Evolutionary conservation across 2,329 filamentous ascomycete genomes (phyloP), one percentile per base, ranked within the genome.

Genomic region (Neoascochyta sp.): DNA sequence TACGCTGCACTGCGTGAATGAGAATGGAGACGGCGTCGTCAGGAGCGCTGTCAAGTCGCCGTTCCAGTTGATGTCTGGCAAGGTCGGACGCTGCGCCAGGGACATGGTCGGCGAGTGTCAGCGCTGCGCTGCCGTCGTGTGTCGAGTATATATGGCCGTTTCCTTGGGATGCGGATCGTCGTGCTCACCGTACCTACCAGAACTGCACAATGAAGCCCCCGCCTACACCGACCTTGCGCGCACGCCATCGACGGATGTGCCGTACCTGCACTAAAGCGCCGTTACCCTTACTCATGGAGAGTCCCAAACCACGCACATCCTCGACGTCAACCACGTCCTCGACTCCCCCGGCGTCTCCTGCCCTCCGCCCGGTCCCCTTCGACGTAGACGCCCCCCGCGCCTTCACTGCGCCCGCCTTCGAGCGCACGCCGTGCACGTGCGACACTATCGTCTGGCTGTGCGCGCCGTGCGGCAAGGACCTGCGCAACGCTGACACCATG

Each of bases 181-280:
- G 9, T 13, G 36, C 49, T 55, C 32, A 56, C 32, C 20, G 5
- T 23, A 9, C n/a, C n/a, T n/a, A 7, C 1, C 60, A 94, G 87
- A 96, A 96, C 50, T 96, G 90, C 63, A 81, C 82, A 5, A 83
- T 86, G 52, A 95, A 95, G 63, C 80, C 84, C 0, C 87, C 86
- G 1, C 77, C 82, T 3, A 70, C 74, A 2, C 68, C 73, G 17
- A 72, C 78, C 13, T 71, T 94, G 20, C 80, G 78, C 22, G 77
- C 82, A 39, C 80, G 90, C 21, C 83, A 93, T 57, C 83, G 90
- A 27, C 78, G 90, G 13, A 74, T 95, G 3, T 95, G 90, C 59
- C 72, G 73, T 6, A 73, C 78, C 7, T 95, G 90, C 58, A 74
- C 78, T 16, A 80, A 79, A 39, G 81, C 80, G 2, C 85, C 88